Evolutionary conservation across 805 yeast genomes (phyloP), one percentile per base, ranked within the genome.

Genomic region (Candida ponderosae): DNA sequence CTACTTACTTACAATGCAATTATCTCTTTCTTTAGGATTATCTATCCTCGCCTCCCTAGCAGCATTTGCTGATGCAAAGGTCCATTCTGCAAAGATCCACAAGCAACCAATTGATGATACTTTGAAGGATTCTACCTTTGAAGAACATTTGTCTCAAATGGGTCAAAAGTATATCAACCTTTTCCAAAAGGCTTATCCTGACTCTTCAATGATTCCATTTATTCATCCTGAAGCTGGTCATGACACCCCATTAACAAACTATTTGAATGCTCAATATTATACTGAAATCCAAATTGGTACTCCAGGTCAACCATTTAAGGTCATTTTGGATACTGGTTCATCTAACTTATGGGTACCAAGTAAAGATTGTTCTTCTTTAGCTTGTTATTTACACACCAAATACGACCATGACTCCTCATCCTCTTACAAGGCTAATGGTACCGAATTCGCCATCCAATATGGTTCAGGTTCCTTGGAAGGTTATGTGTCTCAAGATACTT

Each of bases 281-380:
- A 82, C 98, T 32, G 97, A 90, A 56, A 84, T 93, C 51, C 69
- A 78, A 40, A 55, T 93, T 41, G 98, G 98, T 50, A 83, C 96
- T 30, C 98, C 98, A 9, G 86, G 84, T 35, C 98, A 93, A 68
- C 60, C 74, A 15, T 93, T 93, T 66, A 90, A 90, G 71, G 97
- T 93, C 35, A 78, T 93, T 45, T 71, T 93, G 54, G 98, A 93
- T 63, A 90, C 98, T 19, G 98, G 98, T 30, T 85, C 96, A 32
- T 84, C 97, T 32, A 93, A 93, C 65, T 71, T 93, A 66, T 93
- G 98, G 98, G 87, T 93, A 45, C 98, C 98, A 38, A 76, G 94
- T 42, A 48, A 70, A 32, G 88, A 85, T 47, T 93, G 98, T 68
- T 69, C 87, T 35, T 87, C 96, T 4, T 76, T 93, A 64, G 97